Evolutionary conservation across 176 grass and related monocot species (phyloP).

Genomic region (Metroxylon sagu): DNA sequence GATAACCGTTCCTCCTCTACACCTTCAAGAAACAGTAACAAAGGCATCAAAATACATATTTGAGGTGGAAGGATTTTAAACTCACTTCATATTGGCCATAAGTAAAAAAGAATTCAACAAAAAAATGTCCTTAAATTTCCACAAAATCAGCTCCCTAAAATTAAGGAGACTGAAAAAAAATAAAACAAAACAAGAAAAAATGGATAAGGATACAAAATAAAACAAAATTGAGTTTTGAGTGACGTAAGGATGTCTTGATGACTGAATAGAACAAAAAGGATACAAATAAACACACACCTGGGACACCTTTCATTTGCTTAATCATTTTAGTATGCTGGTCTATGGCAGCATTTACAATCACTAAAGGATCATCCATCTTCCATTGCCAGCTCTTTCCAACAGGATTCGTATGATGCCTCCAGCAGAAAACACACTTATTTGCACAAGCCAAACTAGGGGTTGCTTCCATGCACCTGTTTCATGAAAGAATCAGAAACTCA

Average conservation of each 20-base stretch:
- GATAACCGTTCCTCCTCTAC: slow-evolving; percentile 68
- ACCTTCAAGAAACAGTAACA: slow-evolving; percentile 32
- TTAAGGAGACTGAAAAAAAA: no score
- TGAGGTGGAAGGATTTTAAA: background rate
- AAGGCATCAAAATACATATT: background rate
- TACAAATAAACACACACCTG: slow-evolving; percentile 39
- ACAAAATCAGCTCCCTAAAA: no score
- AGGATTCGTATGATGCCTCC: slow-evolving; percentile 99
- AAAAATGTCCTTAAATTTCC: no score
- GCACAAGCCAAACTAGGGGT: slow-evolving; percentile 99
- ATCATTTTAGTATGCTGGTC: slow-evolving; percentile 94
- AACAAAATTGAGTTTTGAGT: no score
- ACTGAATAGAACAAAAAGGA: slow-evolving; percentile 3
- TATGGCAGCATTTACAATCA: slow-evolving; percentile 73
- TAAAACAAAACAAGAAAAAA: no score
- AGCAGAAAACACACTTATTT: slow-evolving; percentile 99
- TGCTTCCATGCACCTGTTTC: slow-evolving; percentile 85
- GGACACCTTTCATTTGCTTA: slow-evolving; percentile 99
- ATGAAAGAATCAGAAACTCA: background rate
- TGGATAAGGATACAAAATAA: no score
- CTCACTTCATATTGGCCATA: no score
- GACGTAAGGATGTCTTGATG: background rate
- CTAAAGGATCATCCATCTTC: slow-evolving; percentile 94
- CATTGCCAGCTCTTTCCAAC: slow-evolving; percentile 96
- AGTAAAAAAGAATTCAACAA: no score